phyloP scores from a whole-genome alignment of 129 eudicot genomes.

The Artemisia annua region DNA sequence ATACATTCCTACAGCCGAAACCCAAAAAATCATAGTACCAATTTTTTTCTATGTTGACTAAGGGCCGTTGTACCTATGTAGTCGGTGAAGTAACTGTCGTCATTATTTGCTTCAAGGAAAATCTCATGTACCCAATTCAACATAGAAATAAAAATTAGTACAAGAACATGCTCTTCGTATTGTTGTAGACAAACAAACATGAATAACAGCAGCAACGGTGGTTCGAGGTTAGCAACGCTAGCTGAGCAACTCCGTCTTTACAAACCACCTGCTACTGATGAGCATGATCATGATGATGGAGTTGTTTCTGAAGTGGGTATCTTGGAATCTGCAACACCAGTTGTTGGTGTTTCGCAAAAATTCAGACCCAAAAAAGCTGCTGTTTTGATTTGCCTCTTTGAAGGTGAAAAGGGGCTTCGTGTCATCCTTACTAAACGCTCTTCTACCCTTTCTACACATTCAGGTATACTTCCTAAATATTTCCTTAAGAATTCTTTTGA shows the following conservation, averaged over 20 bases:
- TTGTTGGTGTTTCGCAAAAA: constrained; percentile 34
- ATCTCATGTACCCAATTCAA: no score
- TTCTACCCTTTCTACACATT: constrained; percentile 69
- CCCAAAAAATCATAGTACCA: no score
- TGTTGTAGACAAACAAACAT: no score
- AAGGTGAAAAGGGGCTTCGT: constrained; percentile 54
- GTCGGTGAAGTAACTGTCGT: no score
- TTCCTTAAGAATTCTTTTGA: background rate
- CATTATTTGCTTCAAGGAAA: no score
- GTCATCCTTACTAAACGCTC: constrained; percentile 90
- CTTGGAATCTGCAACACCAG: no score
- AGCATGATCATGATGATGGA: constrained; percentile 30
- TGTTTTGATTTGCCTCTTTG: constrained; percentile 74
- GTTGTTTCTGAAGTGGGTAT: constrained; percentile 4
- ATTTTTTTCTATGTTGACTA: no score
- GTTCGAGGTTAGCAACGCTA: constrained; percentile 33
- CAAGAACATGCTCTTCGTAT: no score
- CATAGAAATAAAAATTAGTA: no score
- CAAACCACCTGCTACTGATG: constrained; percentile 44
- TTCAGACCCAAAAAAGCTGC: constrained; percentile 76
- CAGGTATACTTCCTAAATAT: constrained; percentile 34
- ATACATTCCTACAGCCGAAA: no score
- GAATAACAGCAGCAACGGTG: background rate
- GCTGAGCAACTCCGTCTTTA: constrained; percentile 68
- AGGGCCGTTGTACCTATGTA: no score